Evolutionary conservation across 768 basidiomycete species (phyloP).

Genomic region (Psilocybe subaeruginosa): DNA sequence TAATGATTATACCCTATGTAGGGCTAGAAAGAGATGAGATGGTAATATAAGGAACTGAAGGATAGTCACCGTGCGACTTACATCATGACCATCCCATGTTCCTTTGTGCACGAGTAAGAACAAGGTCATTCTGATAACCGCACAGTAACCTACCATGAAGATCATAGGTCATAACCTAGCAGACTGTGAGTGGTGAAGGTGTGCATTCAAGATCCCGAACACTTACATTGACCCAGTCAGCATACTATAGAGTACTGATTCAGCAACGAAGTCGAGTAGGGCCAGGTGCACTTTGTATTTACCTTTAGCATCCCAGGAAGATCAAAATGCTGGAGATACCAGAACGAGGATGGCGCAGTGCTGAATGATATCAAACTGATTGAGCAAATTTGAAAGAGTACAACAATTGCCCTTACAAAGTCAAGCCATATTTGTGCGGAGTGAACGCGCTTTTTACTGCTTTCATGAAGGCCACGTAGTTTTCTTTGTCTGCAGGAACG

Average conservation of each 20-base stretch:
- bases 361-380: too few species aligned
- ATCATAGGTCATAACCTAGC: conserved; percentile 27
- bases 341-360: conserved; percentile 28
- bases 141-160: conserved; percentile 20
- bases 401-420: conserved; percentile 7
- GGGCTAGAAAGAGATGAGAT: too few species aligned
- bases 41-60: too few species aligned
- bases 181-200: not conserved
- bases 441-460: conserved; percentile 23
- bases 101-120: too few species aligned
- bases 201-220: not conserved
- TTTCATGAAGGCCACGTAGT: conserved; percentile 25
- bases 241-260: not conserved
- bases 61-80: too few species aligned
- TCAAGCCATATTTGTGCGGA: conserved; percentile 23
- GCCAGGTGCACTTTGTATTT: too few species aligned
- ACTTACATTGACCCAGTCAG: conserved; percentile 22
- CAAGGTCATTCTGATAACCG: too few species aligned
- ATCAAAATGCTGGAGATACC: conserved; percentile 35
- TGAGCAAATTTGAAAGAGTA: too few species aligned
- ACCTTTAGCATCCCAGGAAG: conserved; percentile 20
- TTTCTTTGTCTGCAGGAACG: conserved; percentile 23
- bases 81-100: too few species aligned
- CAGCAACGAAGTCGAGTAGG: too few species aligned
- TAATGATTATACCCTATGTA: too few species aligned